A percentile compares a stretch with the other conserved stretches of the same genome.
Conservation (phyloP, 305 asterid species). For the Fraxinus ornus region DNA sequence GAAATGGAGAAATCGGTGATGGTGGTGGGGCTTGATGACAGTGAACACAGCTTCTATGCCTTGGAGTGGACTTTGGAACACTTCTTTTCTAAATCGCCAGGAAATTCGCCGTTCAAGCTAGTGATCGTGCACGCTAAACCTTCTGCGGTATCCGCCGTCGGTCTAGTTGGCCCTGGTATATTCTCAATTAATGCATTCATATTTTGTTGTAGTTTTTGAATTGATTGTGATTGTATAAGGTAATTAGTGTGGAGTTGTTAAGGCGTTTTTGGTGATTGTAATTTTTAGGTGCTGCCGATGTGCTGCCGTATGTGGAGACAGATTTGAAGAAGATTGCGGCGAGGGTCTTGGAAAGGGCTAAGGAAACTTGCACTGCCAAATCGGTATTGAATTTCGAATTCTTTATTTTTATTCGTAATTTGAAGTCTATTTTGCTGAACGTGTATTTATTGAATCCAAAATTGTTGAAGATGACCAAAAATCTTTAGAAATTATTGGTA, state of each 20-base stretch:
- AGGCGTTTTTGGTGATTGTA: background rate
- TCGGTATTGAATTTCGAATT: slow-evolving; percentile 33
- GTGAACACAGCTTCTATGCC: slow-evolving; percentile 78
- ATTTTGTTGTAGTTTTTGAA: background rate
- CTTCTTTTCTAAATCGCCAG: slow-evolving; percentile 46
- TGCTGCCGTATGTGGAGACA: slow-evolving; percentile 51
- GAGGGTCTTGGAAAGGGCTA: slow-evolving; percentile 51
- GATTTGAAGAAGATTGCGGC: slow-evolving; percentile 59
- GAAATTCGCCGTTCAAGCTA: slow-evolving; percentile 54
- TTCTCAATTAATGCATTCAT: background rate
- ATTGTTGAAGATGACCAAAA: background rate
- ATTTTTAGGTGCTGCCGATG: slow-evolving; percentile 46
- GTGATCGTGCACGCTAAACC: slow-evolving; percentile 71
- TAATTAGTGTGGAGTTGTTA: background rate
- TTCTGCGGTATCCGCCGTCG: slow-evolving; percentile 47
- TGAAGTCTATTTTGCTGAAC: background rate
- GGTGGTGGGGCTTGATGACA: slow-evolving; percentile 81
- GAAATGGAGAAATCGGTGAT: slow-evolving; percentile 65
- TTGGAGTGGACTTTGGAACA: slow-evolving; percentile 78
- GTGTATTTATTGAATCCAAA: background rate
- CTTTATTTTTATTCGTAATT: background rate
- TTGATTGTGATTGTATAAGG: background rate
- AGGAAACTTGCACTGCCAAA: slow-evolving; percentile 42
- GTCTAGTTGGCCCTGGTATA: slow-evolving; percentile 75
- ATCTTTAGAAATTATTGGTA: background rate